phyloP scores from a whole-genome alignment of 2,329 filamentous ascomycete species.

The Arthroderma sp. region DNA sequence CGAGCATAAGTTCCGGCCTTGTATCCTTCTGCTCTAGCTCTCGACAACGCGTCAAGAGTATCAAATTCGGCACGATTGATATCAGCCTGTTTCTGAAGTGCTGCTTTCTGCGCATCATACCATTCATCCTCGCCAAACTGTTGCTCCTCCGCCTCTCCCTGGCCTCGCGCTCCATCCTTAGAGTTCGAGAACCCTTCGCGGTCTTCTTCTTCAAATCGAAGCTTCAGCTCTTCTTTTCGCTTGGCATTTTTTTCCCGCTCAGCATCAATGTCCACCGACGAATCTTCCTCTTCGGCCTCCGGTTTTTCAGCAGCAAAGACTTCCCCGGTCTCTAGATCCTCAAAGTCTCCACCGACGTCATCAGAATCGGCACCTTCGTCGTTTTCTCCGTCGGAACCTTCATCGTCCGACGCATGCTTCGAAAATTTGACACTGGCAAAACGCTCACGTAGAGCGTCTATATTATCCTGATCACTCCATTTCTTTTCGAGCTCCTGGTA shows the following conservation, averaged over 20 bases:
- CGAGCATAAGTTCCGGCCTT: conserved; percentile 87
- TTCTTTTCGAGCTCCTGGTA: conserved; percentile 70
- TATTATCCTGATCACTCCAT: conserved; percentile 67
- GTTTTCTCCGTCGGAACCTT: conserved; percentile 40
- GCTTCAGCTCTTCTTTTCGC: conserved; percentile 84
- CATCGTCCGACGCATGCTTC: conserved; percentile 40
- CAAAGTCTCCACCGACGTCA: conserved; percentile 63
- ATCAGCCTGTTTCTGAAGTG: conserved; percentile 86
- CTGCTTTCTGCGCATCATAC: conserved; percentile 94
- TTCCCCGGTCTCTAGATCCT: conserved; percentile 72
- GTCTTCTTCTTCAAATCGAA: conserved; percentile 95
- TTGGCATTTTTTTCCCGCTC: conserved; percentile 85
- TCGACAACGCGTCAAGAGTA: conserved; percentile 68
- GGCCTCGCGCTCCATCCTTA: conserved; percentile 65
- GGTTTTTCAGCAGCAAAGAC: conserved; percentile 27
- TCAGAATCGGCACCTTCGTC: conserved; percentile 38
- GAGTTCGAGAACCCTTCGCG: conserved; percentile 80
- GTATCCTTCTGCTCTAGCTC: conserved; percentile 76
- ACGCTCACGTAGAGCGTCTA: conserved; percentile 58
- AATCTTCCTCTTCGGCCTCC: conserved; percentile 19
- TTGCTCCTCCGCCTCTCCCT: conserved; percentile 54
- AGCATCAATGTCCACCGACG: conserved; percentile 51
- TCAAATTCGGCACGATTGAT: conserved; percentile 95
- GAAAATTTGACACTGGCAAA: conserved; percentile 61
- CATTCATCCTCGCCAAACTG: conserved; percentile 96